Evolutionary conservation across 345 rosid species (phyloP), one percentile per base, ranked within the genome.

Genomic region (Citrus reticulata): DNA sequence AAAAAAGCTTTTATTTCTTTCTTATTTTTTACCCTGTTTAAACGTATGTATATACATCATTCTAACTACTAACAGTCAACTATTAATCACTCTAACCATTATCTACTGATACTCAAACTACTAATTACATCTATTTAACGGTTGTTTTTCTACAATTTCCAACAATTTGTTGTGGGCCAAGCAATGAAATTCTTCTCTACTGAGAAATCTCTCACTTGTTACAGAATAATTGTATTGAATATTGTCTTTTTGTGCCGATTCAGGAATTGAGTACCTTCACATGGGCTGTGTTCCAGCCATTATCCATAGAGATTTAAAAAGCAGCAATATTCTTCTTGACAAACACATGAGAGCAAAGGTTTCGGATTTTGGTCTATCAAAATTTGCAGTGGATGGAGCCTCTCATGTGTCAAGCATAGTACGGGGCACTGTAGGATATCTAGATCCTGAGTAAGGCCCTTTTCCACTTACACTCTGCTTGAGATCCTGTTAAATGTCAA

Each of bases 381-480:
- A 97, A 78, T 79, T 92, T 9, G 94, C 93, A 6, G 92, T 90
- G 20, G 98, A 97, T 42, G 99, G 97, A 68, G 91, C 85, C 74
- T 97, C 99, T 72, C 99, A 97, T 34, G 98, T 97, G 71, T 97
- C 98, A 1, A 97, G 99, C 86, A 88, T 97, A 71, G 99, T 97
- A 78, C 92, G 98, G 51, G 99, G 99, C 83, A 97, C 99, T 29
- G 94, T 97, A 25, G 99, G 99, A n/a, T 97, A 97, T 76, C 82
- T 97, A 77, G 99, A 97, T 84, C 99, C 99, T 0, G 99, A 97
- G 99, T 97, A 91, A 81, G 98, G 32, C 79, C 69, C 71, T 80
- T 70, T 68, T 59, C 61, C 68, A 51, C 71, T 64, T 59, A 32
- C 37, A 65, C 27, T 51, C 64, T 64, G n/a, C 32, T 68, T 73